These are phyloP conservation scores for Leptomonas pyrrhocoris DNA, from an alignment of 208 protist species.

Conservation along the genomic window DNA sequence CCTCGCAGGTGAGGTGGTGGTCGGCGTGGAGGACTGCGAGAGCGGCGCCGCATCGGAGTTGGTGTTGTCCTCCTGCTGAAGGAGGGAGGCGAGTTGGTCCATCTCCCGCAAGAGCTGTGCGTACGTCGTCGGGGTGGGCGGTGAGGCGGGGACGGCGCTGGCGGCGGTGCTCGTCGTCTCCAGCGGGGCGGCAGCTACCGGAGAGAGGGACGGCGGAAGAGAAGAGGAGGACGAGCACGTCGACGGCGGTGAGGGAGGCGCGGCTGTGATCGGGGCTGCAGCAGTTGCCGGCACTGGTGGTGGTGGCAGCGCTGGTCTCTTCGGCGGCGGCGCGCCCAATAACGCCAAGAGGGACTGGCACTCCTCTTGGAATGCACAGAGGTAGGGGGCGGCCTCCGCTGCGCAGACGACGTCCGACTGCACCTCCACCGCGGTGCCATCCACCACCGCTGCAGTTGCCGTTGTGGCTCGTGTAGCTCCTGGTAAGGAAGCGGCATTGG, in stretches of 20 bases:
- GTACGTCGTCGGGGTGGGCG: slow-evolving; percentile 11
- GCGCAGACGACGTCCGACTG: slow-evolving; percentile 26
- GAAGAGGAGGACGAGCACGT: not conserved
- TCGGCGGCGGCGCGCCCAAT: slow-evolving; percentile 9
- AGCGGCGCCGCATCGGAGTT: too few relatives aligned
- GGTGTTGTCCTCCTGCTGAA: slow-evolving; percentile 8
- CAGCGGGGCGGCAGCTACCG: not conserved
- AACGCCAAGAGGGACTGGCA: slow-evolving; percentile 38
- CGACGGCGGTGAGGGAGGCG: not conserved
- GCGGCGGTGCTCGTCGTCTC: not conserved
- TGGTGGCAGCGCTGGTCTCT: not conserved
- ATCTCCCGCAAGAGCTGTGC: slow-evolving; percentile 32
- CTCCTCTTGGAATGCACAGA: slow-evolving; percentile 39
- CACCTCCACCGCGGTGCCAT: slow-evolving; percentile 17
- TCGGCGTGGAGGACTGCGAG: not conserved
- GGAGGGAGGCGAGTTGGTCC: slow-evolving; percentile 21
- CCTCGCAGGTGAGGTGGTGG: not conserved
- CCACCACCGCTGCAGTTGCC: not conserved
- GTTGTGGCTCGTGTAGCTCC: not conserved
- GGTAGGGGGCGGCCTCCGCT: slow-evolving; percentile 18
- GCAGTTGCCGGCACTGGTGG: not conserved
- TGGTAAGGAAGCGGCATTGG: not conserved
- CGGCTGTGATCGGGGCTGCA: not conserved
- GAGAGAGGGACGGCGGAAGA: not conserved
- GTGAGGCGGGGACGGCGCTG: not conserved